Evolutionary conservation across 495 filamentous ascomycete species (phyloP).

Genomic region (Penicillium soppii): DNA sequence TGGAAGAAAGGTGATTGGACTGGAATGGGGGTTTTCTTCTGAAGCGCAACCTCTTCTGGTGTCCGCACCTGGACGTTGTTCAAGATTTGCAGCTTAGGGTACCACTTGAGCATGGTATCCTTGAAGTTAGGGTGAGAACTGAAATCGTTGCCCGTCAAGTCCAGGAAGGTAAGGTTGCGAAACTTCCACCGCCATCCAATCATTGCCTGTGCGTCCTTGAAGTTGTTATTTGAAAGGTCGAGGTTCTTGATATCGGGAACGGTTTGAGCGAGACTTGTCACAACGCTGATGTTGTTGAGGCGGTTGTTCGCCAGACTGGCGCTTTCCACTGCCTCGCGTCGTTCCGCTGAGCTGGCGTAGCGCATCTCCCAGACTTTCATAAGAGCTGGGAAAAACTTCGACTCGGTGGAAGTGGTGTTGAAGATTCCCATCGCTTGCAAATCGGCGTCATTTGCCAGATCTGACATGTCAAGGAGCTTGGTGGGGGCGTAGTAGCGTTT

Average conservation of each 20-base stretch:
- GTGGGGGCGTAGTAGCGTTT: constrained; percentile 65
- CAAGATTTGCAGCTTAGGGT: constrained; percentile 69
- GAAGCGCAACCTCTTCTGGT: constrained; percentile 58
- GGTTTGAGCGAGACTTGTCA: constrained; percentile 69
- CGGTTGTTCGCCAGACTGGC: constrained; percentile 77
- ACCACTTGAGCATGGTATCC: constrained; percentile 75
- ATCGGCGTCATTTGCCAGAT: constrained; percentile 65
- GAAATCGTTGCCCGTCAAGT: constrained; percentile 75
- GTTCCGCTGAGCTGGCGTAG: constrained; percentile 63
- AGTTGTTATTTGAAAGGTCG: constrained; percentile 77
- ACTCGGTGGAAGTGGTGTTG: constrained; percentile 62
- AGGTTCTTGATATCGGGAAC: constrained; percentile 83
- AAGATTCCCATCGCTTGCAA: constrained; percentile 75
- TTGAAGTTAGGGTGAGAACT: constrained; percentile 60
- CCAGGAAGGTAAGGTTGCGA: constrained; percentile 70
- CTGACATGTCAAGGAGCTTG: constrained; percentile 79
- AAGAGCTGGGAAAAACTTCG: constrained; percentile 86
- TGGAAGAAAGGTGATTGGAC: constrained; percentile 67
- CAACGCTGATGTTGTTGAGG: constrained; percentile 64
- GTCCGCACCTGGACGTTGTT: constrained; percentile 71
- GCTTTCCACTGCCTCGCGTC: constrained; percentile 70
- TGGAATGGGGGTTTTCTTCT: constrained; percentile 64
- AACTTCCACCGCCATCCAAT: constrained; percentile 76
- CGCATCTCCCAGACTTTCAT: constrained; percentile 76
- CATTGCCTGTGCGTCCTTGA: constrained; percentile 58